Conservation (phyloP, 495 filamentous ascomycete genomes). For the Endocarpon pusillum region DNA sequence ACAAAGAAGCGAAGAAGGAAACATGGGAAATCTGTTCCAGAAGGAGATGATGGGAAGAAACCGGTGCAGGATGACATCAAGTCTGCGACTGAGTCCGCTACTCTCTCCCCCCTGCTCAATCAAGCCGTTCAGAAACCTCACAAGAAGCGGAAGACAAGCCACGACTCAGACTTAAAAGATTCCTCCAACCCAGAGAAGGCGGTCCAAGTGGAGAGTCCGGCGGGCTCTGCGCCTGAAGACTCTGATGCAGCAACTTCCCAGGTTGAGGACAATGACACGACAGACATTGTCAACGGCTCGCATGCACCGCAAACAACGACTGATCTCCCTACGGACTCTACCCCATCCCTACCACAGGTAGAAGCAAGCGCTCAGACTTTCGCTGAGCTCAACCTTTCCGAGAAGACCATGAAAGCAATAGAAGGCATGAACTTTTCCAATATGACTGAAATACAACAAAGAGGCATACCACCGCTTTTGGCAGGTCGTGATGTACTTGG, state of each 20-base stretch:
- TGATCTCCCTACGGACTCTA: constrained; percentile 32
- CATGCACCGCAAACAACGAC: constrained; percentile 10
- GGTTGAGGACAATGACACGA: background rate
- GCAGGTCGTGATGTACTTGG: constrained; percentile 88
- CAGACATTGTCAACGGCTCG: background rate
- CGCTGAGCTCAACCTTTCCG: constrained; percentile 66
- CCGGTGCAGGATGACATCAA: background rate
- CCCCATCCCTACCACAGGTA: constrained; percentile 38
- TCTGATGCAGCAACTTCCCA: background rate
- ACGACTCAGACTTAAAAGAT: background rate
- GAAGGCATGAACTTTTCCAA: constrained; percentile 79
- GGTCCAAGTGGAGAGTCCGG: background rate
- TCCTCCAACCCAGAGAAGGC: background rate
- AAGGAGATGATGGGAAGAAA: constrained; percentile 8
- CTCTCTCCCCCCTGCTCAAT: constrained; percentile 2
- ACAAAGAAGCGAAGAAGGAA: constrained; percentile 56
- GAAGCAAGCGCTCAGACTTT: constrained; percentile 45
- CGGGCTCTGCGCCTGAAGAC: background rate
- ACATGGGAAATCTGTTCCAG: constrained; percentile 16
- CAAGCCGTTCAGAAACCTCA: constrained; percentile 1
- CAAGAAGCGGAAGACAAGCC: background rate
- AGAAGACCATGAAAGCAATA: constrained; percentile 76
- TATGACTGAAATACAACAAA: constrained; percentile 91
- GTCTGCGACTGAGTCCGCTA: background rate
- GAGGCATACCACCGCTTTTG: constrained; percentile 72